phyloP scores from a whole-genome alignment of 2,329 filamentous ascomycete species.

The Trichophyton simii region DNA sequence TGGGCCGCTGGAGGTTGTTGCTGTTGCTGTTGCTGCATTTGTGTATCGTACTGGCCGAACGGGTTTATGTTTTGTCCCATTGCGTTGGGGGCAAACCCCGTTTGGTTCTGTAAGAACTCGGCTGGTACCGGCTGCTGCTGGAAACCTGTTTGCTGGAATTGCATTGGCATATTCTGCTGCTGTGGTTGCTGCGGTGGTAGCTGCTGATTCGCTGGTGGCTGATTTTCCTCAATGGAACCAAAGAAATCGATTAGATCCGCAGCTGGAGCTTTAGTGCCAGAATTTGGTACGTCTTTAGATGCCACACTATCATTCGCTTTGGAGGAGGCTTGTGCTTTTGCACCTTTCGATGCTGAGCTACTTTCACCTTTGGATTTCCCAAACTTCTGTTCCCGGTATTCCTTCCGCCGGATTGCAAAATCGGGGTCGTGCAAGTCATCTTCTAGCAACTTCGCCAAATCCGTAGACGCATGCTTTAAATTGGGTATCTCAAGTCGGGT shows the following conservation, averaged over 20 bases:
- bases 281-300: conserved; percentile 17
- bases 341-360: conserved; percentile 14
- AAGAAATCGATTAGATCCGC: conserved; percentile 89
- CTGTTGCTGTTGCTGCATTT: conserved; percentile 12
- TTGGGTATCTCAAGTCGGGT: conserved; percentile 90
- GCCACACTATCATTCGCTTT: conserved; percentile 19
- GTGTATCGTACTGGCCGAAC: conserved; percentile 17
- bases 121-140: conserved; percentile 17
- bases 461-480: conserved; percentile 91
- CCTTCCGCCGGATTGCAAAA: conserved; percentile 83
- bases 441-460: conserved; percentile 75
- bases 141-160: conserved; percentile 20
- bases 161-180: conserved; percentile 11
- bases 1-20: conserved; percentile 21
- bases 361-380: conserved; percentile 46
- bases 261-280: conserved; percentile 27
- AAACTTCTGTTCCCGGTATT: conserved; percentile 81
- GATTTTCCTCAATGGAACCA: conserved; percentile 81
- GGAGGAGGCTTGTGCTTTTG: conserved; percentile 21
- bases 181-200: conserved; percentile 22
- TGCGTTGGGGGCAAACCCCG: conserved; percentile 16
- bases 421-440: conserved; percentile 91
- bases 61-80: conserved; percentile 24
- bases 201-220: conserved; percentile 45
- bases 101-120: conserved; percentile 15